Evolutionary conservation across 345 rosid genomes (phyloP).

Genomic region (Schrenkiella parvula): DNA sequence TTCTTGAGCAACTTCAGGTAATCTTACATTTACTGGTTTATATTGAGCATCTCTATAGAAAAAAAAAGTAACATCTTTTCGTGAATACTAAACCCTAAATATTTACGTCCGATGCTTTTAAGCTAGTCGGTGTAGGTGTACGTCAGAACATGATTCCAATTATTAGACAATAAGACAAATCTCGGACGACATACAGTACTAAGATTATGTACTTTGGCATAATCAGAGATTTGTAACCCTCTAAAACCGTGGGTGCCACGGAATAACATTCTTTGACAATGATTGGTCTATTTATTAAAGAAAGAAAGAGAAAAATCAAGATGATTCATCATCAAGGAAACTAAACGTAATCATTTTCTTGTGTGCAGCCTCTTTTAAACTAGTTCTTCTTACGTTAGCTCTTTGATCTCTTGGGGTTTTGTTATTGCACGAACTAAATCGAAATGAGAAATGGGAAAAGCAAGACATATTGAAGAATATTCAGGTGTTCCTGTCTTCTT

Average conservation of each 20-base stretch:
- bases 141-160: conserved; percentile 32
- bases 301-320: neutral
- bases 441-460: conserved; percentile 7
- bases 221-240: conserved; percentile 5
- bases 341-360: neutral
- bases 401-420: conserved; percentile 10
- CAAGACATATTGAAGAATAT: conserved; percentile 14
- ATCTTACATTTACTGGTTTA: conserved; percentile 24
- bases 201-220: conserved; percentile 25
- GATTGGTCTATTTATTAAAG: neutral
- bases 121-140: conserved; percentile 25
- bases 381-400: neutral
- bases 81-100: conserved; percentile 18
- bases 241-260: conserved; percentile 14
- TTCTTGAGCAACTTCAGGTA: conserved; percentile 15
- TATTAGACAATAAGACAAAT: conserved; percentile 19
- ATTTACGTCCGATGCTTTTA: conserved; percentile 3
- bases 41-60: conserved; percentile 25
- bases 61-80: conserved; percentile 5
- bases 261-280: conserved; percentile 27
- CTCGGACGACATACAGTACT: conserved; percentile 19
- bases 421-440: neutral
- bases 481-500: conserved; percentile 36
- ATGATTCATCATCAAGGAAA: neutral
- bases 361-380: neutral